Base-by-base conservation (phyloP, 2,329 filamentous ascomycete species). In the Cucurbitaria berberidis region DNA sequence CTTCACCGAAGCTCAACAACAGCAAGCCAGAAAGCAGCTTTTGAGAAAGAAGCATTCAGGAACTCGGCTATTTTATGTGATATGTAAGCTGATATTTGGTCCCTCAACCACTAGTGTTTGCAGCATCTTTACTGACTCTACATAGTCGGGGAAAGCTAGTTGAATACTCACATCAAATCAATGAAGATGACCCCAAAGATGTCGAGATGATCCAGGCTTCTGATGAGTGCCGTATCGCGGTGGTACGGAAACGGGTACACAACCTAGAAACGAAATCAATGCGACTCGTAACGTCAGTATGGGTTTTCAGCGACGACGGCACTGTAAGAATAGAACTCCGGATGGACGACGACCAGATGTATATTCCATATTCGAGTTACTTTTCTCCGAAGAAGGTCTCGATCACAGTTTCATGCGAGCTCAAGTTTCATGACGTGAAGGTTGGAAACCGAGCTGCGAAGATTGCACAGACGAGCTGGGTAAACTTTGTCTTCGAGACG, bases 31-130 rank as follows among this genome's bases (percentile, higher is more conserved):
- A 68, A 65, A 45, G 63, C 69, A 1, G 48, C 47, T 3, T 80
- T 80, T 40, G 74, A 78, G 45, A 75, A 71, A 39, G 66, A 70
- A 21, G 74, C 78, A 0, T 78, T 78, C 40, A 73, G 75, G 7
- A 78, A 80, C 50, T 72, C 77, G 1, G 77, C 76, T 6, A 74
- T 79, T 8, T 60, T 80, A 4, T 80, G 78, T 56, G 77, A 80
- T 46, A 72, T 78, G 70, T 74, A 65, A 68, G 72, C 40, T 44
- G 13, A 21, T 24, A 9, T 9, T 16, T 35, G 18, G 18, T 27
- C 32, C 10, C 7, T 18, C 15, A 22, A 16, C 29, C 13, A 10
- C 18, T 3, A 7, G 5, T 5, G 3, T 3, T 16, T 2, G 19
- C 13, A 32, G 36, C 16, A 24, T 27, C 26, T 21, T 42, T 22